Evolutionary conservation across 352 stramenopile genomes (phyloP), one percentile per base, ranked within the genome.

Genomic region (Phytophthora nicotianae): DNA sequence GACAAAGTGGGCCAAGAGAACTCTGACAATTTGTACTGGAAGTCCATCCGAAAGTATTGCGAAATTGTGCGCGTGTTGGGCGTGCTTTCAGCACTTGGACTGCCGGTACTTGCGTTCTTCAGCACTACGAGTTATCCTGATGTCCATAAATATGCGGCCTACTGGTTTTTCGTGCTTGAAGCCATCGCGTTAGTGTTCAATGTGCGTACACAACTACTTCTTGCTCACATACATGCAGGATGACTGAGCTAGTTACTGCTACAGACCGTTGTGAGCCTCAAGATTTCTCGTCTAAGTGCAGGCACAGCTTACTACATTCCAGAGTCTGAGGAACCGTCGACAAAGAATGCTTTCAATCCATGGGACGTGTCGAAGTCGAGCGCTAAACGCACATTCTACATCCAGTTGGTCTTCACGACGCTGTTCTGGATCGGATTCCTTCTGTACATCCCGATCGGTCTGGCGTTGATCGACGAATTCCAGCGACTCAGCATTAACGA

Each of bases 121-220:
- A 85, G 74, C 38, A 88, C 82, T 14, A 68, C 81, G 6, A 76
- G 68, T 26, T 85, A 87, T 50, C 73, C 77, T 23, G 62, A 66
- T 20, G 27, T 81, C n/a, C 83, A 92, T 65, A 77, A 84, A 43
- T 77, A 77, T 41, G 77, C 70, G 0, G 83, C 83, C 23, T 89
- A 90, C 48, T 89, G 70, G 63, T 92, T 92, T 62, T 92, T 92
- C 50, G 57, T 85, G 26, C 62, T 92, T 45, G 75, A 90, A 46
- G 79, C 83, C 5, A 20, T 86, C 41, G 79, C 79, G 5, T 42
- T 90, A 26, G 69, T 81, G 40, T 43, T 80, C 43, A 90, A 92
- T 57, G 81, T 90, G 69, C 32, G 70, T 72, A 16, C 11, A 38
- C 29, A 6, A 48, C n/a, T 38, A 11, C 8, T 33, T 11, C n/a